Evolutionary conservation across 768 basidiomycete species (phyloP).

Genomic region (Podaxis pistillaris): DNA sequence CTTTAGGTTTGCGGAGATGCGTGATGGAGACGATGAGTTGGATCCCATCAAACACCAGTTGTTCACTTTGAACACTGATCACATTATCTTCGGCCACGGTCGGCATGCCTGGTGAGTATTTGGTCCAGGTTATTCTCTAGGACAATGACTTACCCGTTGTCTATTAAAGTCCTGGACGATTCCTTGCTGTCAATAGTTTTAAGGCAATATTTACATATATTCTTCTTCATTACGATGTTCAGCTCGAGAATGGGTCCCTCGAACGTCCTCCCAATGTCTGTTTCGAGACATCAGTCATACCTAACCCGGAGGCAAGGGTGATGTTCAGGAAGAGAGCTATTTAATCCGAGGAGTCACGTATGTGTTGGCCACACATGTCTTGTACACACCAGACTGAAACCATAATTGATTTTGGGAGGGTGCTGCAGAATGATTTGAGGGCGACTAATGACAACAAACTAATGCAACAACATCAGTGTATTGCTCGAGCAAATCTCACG

Average conservation of each 20-base stretch:
- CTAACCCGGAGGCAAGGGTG: constrained; percentile 1
- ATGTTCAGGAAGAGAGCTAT: constrained; percentile 12
- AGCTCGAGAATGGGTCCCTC: constrained; percentile 18
- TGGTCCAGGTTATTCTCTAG: too few species aligned
- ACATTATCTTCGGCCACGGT: constrained; percentile 30
- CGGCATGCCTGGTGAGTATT: constrained; percentile 25
- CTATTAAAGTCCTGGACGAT: constrained; percentile 34
- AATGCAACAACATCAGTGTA: too few species aligned
- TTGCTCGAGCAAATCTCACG: too few species aligned
- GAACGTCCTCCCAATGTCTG: constrained; percentile 12
- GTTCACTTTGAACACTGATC: constrained; percentile 24
- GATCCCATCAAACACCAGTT: constrained; percentile 23
- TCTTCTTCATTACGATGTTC: constrained; percentile 37
- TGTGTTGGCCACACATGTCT: neutral
- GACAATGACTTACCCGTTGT: neutral
- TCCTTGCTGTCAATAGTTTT: constrained; percentile 36
- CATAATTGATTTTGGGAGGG: too few species aligned
- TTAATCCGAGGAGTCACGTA: neutral
- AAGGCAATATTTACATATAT: constrained; percentile 37
- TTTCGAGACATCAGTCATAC: constrained; percentile 14
- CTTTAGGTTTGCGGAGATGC: constrained; percentile 32
- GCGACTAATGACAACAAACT: too few species aligned
- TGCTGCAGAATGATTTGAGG: too few species aligned
- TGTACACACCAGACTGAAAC: too few species aligned
- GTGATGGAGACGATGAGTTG: constrained; percentile 16